Conservation (phyloP, 225 moss, liverwort and hornwort species). For the Marchantia paleacea region DNA sequence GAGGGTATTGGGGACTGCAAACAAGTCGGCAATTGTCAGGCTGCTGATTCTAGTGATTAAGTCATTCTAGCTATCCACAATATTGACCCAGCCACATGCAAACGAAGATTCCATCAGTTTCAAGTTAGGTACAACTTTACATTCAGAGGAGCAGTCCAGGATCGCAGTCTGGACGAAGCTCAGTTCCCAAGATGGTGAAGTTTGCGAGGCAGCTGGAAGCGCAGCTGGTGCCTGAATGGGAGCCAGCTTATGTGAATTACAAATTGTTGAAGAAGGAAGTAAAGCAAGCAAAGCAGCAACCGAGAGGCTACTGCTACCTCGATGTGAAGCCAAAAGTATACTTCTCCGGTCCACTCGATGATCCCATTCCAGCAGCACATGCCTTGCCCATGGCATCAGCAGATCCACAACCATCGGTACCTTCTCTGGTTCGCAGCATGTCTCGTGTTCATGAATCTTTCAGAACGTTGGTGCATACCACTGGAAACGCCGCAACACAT, state of each 20-base stretch:
- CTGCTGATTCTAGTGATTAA: too few relatives aligned
- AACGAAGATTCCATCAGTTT: too few relatives aligned
- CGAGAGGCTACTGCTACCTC: not conserved
- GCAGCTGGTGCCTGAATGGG: constrained; percentile 46
- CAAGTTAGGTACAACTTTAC: too few relatives aligned
- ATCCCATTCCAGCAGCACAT: not conserved
- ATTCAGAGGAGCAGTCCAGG: too few relatives aligned
- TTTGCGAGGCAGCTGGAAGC: constrained; percentile 45
- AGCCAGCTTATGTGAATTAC: constrained; percentile 37
- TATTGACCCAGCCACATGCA: too few relatives aligned
- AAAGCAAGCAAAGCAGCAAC: constrained; percentile 20
- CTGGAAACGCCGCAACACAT: constrained; percentile 2
- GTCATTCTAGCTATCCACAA: too few relatives aligned
- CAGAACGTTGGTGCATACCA: not conserved
- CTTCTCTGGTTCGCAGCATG: not conserved
- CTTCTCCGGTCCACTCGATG: not conserved
- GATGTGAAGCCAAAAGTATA: too few relatives aligned
- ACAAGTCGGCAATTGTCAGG: too few relatives aligned
- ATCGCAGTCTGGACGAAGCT: too few relatives aligned
- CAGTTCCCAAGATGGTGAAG: constrained; percentile 30
- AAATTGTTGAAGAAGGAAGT: constrained; percentile 41
- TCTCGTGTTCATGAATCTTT: not conserved
- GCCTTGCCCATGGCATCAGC: not conserved
- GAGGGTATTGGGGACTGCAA: too few relatives aligned
- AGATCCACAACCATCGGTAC: too few relatives aligned